phyloP scores from a whole-genome alignment of 768 basidiomycete species.

The Trametopsis cervina region DNA sequence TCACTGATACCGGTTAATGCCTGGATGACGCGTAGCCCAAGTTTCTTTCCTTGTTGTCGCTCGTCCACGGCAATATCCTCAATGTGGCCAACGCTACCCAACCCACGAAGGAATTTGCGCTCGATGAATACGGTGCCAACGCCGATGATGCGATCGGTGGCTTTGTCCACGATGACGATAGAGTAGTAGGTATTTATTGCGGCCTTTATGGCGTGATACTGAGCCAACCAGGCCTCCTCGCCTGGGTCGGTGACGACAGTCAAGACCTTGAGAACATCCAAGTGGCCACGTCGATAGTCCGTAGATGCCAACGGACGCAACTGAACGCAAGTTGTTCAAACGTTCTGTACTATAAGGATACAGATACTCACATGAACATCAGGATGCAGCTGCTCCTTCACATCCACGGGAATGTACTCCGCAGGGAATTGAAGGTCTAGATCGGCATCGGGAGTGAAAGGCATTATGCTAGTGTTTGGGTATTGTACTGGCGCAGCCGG shows the following conservation, averaged over 20 bases:
- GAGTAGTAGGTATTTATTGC: conserved; percentile 67
- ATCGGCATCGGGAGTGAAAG: conserved; percentile 52
- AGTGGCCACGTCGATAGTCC: conserved; percentile 78
- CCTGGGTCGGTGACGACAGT: conserved; percentile 65
- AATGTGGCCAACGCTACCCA: conserved; percentile 90
- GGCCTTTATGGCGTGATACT: conserved; percentile 55
- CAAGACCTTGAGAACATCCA: conserved; percentile 72
- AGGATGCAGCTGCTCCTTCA: conserved; percentile 50
- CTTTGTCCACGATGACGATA: conserved; percentile 74
- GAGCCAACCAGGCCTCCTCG: conserved; percentile 57
- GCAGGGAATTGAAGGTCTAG: conserved; percentile 78
- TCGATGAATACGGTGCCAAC: conserved; percentile 85
- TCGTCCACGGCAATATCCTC: conserved; percentile 96
- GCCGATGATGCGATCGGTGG: conserved; percentile 73
- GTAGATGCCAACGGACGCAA: conserved; percentile 85
- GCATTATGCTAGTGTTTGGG: conserved; percentile 21
- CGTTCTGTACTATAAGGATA: background rate
- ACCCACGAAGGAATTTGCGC: conserved; percentile 84
- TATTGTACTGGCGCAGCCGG: background rate
- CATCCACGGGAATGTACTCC: conserved; percentile 60
- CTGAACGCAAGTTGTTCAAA: conserved; percentile 32
- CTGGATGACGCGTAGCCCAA: conserved; percentile 83
- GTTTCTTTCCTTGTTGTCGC: conserved; percentile 82
- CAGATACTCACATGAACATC: conserved; percentile 56
- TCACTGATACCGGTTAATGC: conserved; percentile 83